Conservation (phyloP, 1,139 yeast genomes). For the Insectozyma bohioensis region DNA sequence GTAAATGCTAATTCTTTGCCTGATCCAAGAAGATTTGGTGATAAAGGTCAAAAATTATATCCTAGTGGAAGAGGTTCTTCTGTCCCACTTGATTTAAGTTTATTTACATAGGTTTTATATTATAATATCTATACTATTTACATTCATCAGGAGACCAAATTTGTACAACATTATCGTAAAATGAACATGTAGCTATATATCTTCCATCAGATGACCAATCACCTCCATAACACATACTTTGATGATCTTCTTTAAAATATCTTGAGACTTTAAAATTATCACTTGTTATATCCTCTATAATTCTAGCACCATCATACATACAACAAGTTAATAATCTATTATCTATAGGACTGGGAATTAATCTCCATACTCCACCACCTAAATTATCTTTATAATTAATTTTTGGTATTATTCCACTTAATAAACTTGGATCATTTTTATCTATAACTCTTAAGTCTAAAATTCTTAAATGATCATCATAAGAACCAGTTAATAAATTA, state of each 20-base stretch:
- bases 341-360: conserved; percentile 61
- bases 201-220: conserved; percentile 66
- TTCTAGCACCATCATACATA: conserved; percentile 93
- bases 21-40: conserved; percentile 75
- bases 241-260: conserved; percentile 69
- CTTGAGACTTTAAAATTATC: conserved; percentile 41
- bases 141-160: conserved; percentile 52
- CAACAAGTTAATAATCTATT: conserved; percentile 72
- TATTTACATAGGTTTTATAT: conserved; percentile 14
- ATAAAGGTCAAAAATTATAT: conserved; percentile 59
- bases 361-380: conserved; percentile 96
- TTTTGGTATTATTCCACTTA: conserved; percentile 51
- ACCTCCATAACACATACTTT: conserved; percentile 94
- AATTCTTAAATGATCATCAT: conserved; percentile 74
- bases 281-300: conserved; percentile 36
- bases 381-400: conserved; percentile 46
- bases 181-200: conserved; percentile 75
- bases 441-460: conserved; percentile 68
- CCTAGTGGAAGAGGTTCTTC: conserved; percentile 97
- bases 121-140: conserved; percentile 3
- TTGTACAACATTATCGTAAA: conserved; percentile 82
- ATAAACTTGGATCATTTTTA: conserved; percentile 31
- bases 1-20: conserved; percentile 71
- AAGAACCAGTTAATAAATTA: conserved; percentile 83
- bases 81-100: conserved; percentile 74